Base-by-base conservation (phyloP, 371 early-diverging fungal species). In the Fennellomyces sp. region DNA sequence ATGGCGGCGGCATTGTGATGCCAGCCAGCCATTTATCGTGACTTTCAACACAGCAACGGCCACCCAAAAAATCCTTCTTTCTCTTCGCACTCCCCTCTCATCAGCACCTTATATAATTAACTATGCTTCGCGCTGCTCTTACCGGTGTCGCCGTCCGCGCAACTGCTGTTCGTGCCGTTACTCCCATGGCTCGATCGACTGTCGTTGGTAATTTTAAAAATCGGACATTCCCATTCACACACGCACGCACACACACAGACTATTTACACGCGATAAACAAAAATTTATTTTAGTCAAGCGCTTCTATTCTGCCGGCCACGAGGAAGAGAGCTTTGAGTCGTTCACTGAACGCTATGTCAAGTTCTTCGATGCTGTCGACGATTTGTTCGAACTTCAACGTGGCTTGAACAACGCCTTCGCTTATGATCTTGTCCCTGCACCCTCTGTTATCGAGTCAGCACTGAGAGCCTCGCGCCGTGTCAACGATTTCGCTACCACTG, bases 401-500 rank as follows among this genome's bases (percentile, higher is more conserved):
- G 96, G 97, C 39, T 84, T 98, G 69, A 97, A 96, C 90, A 95
- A 97, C 79, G 91, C 93, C 72, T 97, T 97, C 70, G 90, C 94
- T 52, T 94, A 95, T 76, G 96, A 96, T 85, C 87, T 95, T 72
- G 96, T 96, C 21, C 97, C 97, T 54, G 81, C 94, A 28, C 85
- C 92, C 64, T 85, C 89, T 45, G 92, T 96, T 29, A 82, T 95
- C 68, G 90, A 88, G 64, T 90, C 96, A 51, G 95, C 96, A 31
- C 78, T 96, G 65, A 89, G 86, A 74, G 97, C 97, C 27, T 80
- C 93, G 69, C 90, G 97, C 53, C 91, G 96, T 63, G 89, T 96
- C 62, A 92, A 97, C 84, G 90, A 93, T 65, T 97, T 85, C 68
- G 84, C 97, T 47, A 95, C 95, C 38, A 93, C 94, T 39, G 94